A percentile compares a stretch with the other conserved stretches of the same genome.
Conservation (phyloP, 306 rosid species). For the Sicyos baderoa region DNA sequence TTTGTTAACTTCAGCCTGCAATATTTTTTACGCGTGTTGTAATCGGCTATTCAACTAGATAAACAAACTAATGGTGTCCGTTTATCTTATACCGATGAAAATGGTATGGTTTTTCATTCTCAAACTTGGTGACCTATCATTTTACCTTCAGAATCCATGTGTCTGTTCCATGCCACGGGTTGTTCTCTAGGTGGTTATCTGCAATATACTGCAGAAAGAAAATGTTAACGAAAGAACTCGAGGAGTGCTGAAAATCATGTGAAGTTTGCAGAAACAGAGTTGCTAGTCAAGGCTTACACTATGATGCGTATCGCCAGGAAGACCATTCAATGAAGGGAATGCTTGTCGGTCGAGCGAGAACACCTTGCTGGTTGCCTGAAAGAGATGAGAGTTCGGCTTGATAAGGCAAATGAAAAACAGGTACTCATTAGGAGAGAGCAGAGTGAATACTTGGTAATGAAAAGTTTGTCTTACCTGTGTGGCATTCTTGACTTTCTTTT, state of each 20-base stretch:
- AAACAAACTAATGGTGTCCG: not conserved
- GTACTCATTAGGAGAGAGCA: not conserved
- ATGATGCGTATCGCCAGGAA: constrained; percentile 91
- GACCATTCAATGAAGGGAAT: constrained; percentile 90
- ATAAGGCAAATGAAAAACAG: not conserved
- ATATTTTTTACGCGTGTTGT: not conserved
- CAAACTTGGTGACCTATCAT: not conserved
- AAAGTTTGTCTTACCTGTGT: constrained; percentile 58
- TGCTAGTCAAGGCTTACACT: constrained; percentile 48
- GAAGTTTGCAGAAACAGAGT: constrained; percentile 20
- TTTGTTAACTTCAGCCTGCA: constrained; percentile 81
- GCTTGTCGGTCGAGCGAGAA: constrained; percentile 83
- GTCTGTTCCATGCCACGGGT: constrained; percentile 84
- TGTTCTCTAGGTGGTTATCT: constrained; percentile 63
- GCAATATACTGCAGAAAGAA: constrained; percentile 59
- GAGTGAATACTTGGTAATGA: not conserved
- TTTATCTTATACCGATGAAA: not conserved
- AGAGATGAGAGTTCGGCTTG: constrained; percentile 1
- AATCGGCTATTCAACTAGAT: not conserved
- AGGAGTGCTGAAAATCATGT: not conserved
- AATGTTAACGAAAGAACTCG: not conserved
- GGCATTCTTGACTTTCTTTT: constrained; percentile 86
- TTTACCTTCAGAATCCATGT: constrained; percentile 83
- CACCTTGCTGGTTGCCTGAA: constrained; percentile 68
- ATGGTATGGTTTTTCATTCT: not conserved